These are phyloP conservation scores for Backusella liffmaniae DNA, from an alignment of 192 early-diverging fungal genomes.

Conservation along the genomic window DNA sequence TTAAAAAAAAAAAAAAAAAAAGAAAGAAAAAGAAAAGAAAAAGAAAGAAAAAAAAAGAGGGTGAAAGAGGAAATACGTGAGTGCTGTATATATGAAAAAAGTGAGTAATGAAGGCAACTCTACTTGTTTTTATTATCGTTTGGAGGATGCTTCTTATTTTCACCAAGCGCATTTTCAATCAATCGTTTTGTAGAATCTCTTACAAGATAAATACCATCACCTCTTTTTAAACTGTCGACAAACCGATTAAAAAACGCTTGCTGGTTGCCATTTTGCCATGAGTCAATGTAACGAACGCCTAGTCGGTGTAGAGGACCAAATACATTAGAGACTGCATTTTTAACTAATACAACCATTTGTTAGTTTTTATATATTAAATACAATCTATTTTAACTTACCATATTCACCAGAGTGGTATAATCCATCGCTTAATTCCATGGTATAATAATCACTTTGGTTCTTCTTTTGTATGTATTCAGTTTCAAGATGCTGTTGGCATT, in stretches of 20 bases:
- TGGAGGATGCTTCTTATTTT: conserved; percentile 13
- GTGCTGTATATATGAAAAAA: too few relatives aligned
- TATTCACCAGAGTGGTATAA: conserved; percentile 22
- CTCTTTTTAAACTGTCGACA: conserved; percentile 34
- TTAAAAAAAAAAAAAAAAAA: neutral
- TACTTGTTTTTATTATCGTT: conserved; percentile 20
- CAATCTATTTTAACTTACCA: conserved; percentile 12
- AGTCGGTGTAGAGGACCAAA: conserved; percentile 37
- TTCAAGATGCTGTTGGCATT: conserved; percentile 27
- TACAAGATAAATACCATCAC: conserved; percentile 40
- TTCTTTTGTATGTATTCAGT: conserved; percentile 22
- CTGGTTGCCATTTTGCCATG: conserved; percentile 45
- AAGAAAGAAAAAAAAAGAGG: neutral
- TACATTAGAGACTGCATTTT: conserved; percentile 22
- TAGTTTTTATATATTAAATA: too few relatives aligned
- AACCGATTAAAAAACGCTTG: conserved; percentile 39
- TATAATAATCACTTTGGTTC: conserved; percentile 24
- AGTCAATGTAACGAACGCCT: conserved; percentile 33
- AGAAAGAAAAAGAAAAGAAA: neutral
- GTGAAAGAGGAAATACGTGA: too few relatives aligned
- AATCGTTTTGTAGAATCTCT: conserved; percentile 32
- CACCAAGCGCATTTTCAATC: conserved; percentile 19
- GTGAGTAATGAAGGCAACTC: neutral
- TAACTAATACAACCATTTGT: conserved; percentile 10
- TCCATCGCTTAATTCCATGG: conserved; percentile 35